A percentile compares a stretch with the other conserved stretches of the same genome.
phyloP scores from a whole-genome alignment of 1,139 yeast species.

The Hansenula lynferdii region DNA sequence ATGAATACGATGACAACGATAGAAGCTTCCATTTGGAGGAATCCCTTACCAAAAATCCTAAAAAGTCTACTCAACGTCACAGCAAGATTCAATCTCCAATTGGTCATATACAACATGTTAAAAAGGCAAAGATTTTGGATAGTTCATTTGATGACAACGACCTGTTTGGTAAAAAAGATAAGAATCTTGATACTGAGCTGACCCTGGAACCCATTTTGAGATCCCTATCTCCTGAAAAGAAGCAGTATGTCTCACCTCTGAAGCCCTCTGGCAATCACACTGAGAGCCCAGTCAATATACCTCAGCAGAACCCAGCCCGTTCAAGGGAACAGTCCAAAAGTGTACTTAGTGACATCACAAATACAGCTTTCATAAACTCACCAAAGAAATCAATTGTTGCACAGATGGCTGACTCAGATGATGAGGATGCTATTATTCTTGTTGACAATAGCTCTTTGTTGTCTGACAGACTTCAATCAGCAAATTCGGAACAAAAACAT shows the following conservation, averaged over 20 bases:
- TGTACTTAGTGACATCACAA: constrained; percentile 15
- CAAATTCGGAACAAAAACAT: no score
- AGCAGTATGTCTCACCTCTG: no score
- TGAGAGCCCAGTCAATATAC: no score
- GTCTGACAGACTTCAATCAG: no score
- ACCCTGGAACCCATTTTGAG: not conserved
- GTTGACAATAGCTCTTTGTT: constrained; percentile 17
- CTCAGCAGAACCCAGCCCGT: no score
- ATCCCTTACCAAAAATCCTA: not conserved
- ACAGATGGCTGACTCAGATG: constrained; percentile 2
- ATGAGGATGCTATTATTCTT: constrained; percentile 15
- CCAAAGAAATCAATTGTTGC: constrained; percentile 2
- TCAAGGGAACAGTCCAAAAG: not conserved
- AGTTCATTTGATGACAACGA: constrained; percentile 17
- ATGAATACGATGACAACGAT: constrained; percentile 7
- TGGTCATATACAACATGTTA: no score
- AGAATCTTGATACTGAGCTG: constrained; percentile 4
- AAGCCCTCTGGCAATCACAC: no score
- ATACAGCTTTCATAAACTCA: constrained; percentile 5
- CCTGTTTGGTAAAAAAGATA: constrained; percentile 12
- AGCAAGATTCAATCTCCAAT: no score
- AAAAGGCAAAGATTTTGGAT: constrained; percentile 17
- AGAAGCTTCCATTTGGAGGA: not conserved
- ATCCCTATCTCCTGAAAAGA: not conserved
- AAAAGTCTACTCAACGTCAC: constrained; percentile 1